A percentile compares a stretch with the other conserved stretches of the same genome.
These are phyloP conservation scores for Ceraceosorus guamensis DNA, from an alignment of 1,284 basidiomycete species.

Conservation along the genomic window DNA sequence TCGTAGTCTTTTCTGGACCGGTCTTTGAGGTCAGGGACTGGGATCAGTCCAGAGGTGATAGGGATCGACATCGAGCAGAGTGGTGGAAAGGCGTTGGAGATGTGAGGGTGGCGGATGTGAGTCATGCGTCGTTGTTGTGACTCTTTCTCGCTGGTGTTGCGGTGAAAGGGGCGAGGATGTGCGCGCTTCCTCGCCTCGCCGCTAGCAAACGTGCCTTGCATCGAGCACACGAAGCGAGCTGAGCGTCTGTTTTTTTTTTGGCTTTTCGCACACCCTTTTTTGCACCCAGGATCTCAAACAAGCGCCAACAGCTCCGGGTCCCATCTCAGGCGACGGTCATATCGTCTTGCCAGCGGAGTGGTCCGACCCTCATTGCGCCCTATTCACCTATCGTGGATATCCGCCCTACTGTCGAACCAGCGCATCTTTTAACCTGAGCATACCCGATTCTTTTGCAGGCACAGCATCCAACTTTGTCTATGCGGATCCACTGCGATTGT, in stretches of 20 bases:
- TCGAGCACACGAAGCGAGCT: not conserved
- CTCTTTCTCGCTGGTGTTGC: not conserved
- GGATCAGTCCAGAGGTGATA: constrained; percentile 1
- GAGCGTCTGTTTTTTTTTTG: not conserved
- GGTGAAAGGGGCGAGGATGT: not conserved
- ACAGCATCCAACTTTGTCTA: constrained; percentile 8
- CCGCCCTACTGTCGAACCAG: constrained; percentile 6
- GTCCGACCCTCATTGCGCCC: constrained; percentile 20
- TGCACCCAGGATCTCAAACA: constrained; percentile 23
- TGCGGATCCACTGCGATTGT: constrained; percentile 5
- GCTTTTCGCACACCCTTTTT: not conserved
- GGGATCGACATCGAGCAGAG: not conserved
- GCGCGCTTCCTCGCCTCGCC: not conserved
- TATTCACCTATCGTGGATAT: not conserved
- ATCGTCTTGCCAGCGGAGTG: constrained; percentile 23
- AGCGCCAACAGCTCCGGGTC: constrained; percentile 20
- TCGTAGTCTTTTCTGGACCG: constrained; percentile 22
- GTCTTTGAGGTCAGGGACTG: constrained; percentile 7
- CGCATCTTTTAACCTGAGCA: constrained; percentile 2
- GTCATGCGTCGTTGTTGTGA: not conserved
- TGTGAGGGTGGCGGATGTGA: not conserved
- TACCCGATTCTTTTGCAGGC: constrained; percentile 4
- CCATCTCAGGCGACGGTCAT: constrained; percentile 31
- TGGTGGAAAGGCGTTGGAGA: not conserved
- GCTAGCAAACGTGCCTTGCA: not conserved